Base-by-base conservation (phyloP, 352 stramenopile genomes). In the Lagenidium giganteum region DNA sequence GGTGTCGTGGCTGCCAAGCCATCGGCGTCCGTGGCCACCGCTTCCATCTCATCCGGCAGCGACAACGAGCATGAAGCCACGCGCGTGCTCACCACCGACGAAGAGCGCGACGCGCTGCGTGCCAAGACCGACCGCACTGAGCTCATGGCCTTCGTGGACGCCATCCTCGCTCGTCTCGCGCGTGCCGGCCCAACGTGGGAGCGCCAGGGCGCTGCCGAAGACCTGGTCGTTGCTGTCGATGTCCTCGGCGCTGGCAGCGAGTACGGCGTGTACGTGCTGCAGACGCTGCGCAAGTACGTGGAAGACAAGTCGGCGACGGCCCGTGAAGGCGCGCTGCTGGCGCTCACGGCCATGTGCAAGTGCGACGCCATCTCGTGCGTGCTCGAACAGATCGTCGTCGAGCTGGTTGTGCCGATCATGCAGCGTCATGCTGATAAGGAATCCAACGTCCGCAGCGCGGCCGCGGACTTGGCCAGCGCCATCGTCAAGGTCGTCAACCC, bases 381-480 rank as follows among this genome's bases (percentile, higher is more conserved):
- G 4, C 54, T 84, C 25, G 75, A 89, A 51, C 68, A 72, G 2
- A 42, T 86, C 28, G 40, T 83, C 16, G 63, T 85, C 9, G 61
- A 82, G 40, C 55, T 71, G 37, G 45, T 89, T 22, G 37, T 61
- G 17, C 30, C 25, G 1, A 68, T 89, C 32, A 72, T 85, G 51
- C 66, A 81, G 54, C 68, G 68, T 36, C 71, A 83, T 51, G 58
- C 67, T 0, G 76, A 89, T 64, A 82, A 71, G 47, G 76, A 85
- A 39, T 67, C 65, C 36, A 60, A 38, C 0, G 64, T 89, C 20
- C 78, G 80, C 30, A 55, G 70, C 24, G 64, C 63, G 0, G 70
- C 67, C 5, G 45, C 48, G 1, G 14, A 49, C 11, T 41, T 82
- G 22, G 61, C 54, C 20, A 51, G 59, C 30, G 51, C 52, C 3